These are phyloP conservation scores for Spironucleus salmonicida DNA, from an alignment of 208 protist genomes.

Conservation along the genomic window DNA sequence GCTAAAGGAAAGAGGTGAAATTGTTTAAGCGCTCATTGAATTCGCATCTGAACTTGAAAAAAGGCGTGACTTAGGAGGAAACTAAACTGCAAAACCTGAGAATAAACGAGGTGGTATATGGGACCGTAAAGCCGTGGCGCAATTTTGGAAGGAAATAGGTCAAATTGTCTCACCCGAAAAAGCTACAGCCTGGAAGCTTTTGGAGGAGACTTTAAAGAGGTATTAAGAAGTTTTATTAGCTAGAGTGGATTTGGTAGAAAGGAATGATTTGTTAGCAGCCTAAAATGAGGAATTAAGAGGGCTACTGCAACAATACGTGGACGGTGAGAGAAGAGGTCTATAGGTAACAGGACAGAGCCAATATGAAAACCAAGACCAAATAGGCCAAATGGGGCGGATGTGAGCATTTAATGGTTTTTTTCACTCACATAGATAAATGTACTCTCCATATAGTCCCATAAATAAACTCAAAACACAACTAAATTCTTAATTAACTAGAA, in stretches of 20 bases:
- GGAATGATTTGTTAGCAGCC: slow-evolving; percentile 3
- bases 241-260: neutral
- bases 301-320: slow-evolving; percentile 20
- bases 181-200: neutral
- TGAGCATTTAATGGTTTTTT: no score
- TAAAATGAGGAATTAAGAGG: slow-evolving; percentile 26
- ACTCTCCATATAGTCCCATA: no score
- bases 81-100: neutral
- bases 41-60: neutral
- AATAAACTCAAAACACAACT: no score
- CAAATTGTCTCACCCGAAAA: neutral
- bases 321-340: neutral
- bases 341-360: neutral
- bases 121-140: neutral
- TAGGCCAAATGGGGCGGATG: no score
- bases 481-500: no score
- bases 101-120: slow-evolving; percentile 11
- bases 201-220: neutral
- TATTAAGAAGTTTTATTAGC: slow-evolving; percentile 2
- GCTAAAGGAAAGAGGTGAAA: neutral
- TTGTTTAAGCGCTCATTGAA: neutral
- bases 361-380: no score
- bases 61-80: neutral
- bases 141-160: slow-evolving; percentile 16
- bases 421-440: no score